Conservation (phyloP, 768 basidiomycete genomes). For the Ramaria sp. region DNA sequence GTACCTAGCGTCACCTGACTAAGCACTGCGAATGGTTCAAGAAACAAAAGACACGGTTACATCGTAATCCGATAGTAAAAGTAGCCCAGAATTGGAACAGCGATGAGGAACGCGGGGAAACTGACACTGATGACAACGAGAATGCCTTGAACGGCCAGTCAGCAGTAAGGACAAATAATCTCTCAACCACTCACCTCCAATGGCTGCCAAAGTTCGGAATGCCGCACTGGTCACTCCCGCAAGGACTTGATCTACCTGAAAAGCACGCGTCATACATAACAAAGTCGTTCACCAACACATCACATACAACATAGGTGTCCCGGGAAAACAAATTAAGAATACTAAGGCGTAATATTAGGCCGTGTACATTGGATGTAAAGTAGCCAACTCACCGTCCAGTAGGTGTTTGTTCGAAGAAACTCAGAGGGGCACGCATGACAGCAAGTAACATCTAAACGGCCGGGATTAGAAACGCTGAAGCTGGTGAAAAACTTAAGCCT, state of each 20-base stretch:
- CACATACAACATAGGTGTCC: conserved; percentile 57
- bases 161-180: background rate
- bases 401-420: conserved; percentile 87
- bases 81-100: conserved; percentile 64
- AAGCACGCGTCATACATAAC: conserved; percentile 13
- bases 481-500: conserved; percentile 16
- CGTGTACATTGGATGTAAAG: background rate
- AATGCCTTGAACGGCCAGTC: conserved; percentile 17
- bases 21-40: background rate
- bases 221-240: conserved; percentile 65
- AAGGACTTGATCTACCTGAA: conserved; percentile 64
- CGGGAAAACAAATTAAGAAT: conserved; percentile 88
- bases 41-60: conserved; percentile 29
- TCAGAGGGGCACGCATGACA: conserved; percentile 73
- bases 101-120: conserved; percentile 74
- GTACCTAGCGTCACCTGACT: conserved; percentile 39
- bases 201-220: conserved; percentile 51
- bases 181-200: conserved; percentile 30
- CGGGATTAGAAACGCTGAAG: background rate
- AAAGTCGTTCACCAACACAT: background rate
- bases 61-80: conserved; percentile 75
- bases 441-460: conserved; percentile 60
- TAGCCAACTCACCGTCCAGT: conserved; percentile 50
- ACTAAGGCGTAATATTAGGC: conserved; percentile 25
- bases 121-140: conserved; percentile 61